A percentile compares a stretch with the other conserved stretches of the same genome.
Evolutionary conservation across 352 stramenopile species (phyloP).

Genomic region (Pythium sukuiense): DNA sequence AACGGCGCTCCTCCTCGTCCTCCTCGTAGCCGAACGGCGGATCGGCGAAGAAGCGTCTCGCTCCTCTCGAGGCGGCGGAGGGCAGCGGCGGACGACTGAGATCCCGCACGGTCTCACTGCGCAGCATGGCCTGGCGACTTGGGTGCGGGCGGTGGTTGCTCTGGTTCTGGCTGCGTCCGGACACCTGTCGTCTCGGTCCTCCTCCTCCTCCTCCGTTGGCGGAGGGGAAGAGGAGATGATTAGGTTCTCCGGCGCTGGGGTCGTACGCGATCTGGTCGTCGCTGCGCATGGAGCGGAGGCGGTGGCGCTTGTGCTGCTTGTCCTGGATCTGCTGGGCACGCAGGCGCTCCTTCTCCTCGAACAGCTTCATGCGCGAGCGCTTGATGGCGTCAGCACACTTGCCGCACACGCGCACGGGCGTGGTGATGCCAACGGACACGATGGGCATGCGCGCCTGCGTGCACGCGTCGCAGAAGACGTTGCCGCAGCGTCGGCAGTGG

Average conservation of each 20-base stretch:
- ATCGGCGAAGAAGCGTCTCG: conserved; percentile 22
- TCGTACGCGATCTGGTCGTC: conserved; percentile 23
- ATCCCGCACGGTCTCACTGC: conserved; percentile 20
- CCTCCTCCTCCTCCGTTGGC: not conserved
- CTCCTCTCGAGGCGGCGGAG: not conserved
- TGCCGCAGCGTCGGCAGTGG: conserved; percentile 86
- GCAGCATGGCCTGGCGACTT: conserved; percentile 11
- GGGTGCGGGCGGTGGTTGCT: not conserved
- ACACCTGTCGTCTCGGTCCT: not conserved
- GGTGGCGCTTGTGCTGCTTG: conserved; percentile 10
- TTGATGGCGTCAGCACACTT: conserved; percentile 76
- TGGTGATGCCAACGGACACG: conserved; percentile 61
- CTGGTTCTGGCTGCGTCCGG: not conserved
- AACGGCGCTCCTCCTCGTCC: conserved; percentile 18
- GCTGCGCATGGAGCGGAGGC: conserved; percentile 12
- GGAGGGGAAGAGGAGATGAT: not conserved
- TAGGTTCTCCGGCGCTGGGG: not conserved
- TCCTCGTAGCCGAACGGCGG: conserved; percentile 16
- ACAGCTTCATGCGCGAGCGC: conserved; percentile 60
- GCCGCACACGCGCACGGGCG: conserved; percentile 76
- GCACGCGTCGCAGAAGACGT: conserved; percentile 90
- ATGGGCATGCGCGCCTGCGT: conserved; percentile 79
- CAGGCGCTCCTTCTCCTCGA: conserved; percentile 46
- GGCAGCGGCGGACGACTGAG: conserved; percentile 2
- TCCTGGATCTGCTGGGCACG: conserved; percentile 10